Conservation (phyloP, 2,329 filamentous ascomycete species). For the Malbranchea zuffiana region DNA sequence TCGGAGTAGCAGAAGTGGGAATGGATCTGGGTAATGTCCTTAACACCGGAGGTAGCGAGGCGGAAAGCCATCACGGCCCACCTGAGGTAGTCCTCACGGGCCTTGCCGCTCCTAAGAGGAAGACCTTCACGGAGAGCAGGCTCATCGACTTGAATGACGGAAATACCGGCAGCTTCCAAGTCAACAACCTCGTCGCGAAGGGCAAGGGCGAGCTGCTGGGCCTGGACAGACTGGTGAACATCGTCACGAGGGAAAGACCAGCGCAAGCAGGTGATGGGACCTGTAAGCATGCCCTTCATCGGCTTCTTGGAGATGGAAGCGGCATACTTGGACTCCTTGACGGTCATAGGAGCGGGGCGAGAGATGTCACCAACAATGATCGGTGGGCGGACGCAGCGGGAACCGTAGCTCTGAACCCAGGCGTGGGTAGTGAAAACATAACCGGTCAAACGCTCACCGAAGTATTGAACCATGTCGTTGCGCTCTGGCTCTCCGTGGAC, state of each 20-base stretch:
- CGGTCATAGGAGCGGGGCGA: slow-evolving; percentile 91
- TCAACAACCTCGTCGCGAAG: slow-evolving; percentile 98
- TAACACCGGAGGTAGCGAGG: slow-evolving; percentile 82
- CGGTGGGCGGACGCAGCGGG: slow-evolving; percentile 92
- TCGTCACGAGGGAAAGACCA: slow-evolving; percentile 99
- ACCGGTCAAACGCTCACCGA: slow-evolving; percentile 90
- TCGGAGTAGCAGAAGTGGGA: slow-evolving; percentile 99
- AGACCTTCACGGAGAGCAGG: slow-evolving; percentile 98
- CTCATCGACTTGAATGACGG: slow-evolving; percentile 98
- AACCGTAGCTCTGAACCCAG: slow-evolving; percentile 98
- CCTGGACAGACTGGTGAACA: slow-evolving; percentile 97
- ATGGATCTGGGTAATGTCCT: slow-evolving; percentile 97
- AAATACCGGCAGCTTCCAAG: slow-evolving; percentile 91
- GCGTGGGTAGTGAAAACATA: slow-evolving; percentile 99
- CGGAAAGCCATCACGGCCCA: slow-evolving; percentile 99
- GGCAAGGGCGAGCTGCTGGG: slow-evolving; percentile 94
- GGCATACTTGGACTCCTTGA: slow-evolving; percentile 99
- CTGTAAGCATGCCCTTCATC: slow-evolving; percentile 99
- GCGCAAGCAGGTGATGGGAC: slow-evolving; percentile 94
- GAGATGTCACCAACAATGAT: slow-evolving; percentile 99
- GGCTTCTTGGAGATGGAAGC: slow-evolving; percentile 93
- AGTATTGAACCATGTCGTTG: slow-evolving; percentile 99
- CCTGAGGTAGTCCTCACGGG: slow-evolving; percentile 91
- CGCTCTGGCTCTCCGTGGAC: slow-evolving; percentile 99
- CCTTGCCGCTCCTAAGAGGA: slow-evolving; percentile 82